Evolutionary conservation across 805 yeast genomes (phyloP).

Genomic region (Starmera quercuum): DNA sequence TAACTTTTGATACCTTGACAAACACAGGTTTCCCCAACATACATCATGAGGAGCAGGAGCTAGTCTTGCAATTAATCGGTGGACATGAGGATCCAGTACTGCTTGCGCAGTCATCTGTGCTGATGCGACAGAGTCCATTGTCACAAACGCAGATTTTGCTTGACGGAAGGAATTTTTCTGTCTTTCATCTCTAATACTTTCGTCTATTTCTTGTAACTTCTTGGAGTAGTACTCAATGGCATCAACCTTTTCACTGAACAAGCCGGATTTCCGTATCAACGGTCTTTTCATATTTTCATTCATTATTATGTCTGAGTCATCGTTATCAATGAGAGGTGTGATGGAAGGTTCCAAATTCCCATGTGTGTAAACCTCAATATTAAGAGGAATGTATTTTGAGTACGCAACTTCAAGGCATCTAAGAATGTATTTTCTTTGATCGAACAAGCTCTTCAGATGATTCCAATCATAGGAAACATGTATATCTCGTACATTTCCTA

Average conservation of each 20-base stretch:
- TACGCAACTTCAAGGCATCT: conserved; percentile 52
- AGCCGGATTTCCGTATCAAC: conserved; percentile 48
- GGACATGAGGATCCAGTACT: conserved; percentile 81
- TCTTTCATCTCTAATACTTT: conserved; percentile 36
- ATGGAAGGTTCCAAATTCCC: conserved; percentile 21
- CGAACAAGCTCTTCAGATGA: conserved; percentile 53
- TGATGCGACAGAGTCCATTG: conserved; percentile 91
- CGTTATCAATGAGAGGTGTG: conserved; percentile 6
- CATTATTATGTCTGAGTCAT: conserved; percentile 3
- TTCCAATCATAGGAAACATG: conserved; percentile 85
- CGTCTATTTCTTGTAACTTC: conserved; percentile 61
- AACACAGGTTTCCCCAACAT: conserved; percentile 81
- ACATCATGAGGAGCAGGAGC: conserved; percentile 98
- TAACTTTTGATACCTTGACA: conserved; percentile 65
- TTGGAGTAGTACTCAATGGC: conserved; percentile 71
- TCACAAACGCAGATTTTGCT: conserved; percentile 85
- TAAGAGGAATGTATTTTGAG: conserved; percentile 13
- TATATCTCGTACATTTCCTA: conserved; percentile 73
- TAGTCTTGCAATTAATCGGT: conserved; percentile 68
- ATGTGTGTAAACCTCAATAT: conserved; percentile 16
- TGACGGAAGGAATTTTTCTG: conserved; percentile 56
- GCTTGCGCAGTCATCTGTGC: conserved; percentile 98
- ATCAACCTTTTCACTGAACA: conserved; percentile 67
- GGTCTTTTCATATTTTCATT: conserved; percentile 9
- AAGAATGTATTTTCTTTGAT: conserved; percentile 45